phyloP scores from a whole-genome alignment of 2,329 filamentous ascomycete species.

The Ophiocordyceps camponoti-leonardi region DNA sequence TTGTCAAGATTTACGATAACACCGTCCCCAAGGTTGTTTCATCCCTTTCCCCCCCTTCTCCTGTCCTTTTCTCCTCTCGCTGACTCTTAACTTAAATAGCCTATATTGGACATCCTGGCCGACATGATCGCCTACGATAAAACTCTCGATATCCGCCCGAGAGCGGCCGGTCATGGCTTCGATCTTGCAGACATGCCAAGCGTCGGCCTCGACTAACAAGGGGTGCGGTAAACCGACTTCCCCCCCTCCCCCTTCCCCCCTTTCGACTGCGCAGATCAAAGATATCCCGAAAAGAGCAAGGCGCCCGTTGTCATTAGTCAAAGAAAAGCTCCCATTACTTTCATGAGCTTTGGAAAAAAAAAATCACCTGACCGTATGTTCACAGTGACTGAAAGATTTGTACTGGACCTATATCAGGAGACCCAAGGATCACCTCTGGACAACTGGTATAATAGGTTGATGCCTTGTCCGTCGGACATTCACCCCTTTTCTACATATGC shows the following conservation, averaged over 20 bases:
- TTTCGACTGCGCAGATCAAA: background rate
- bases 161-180: constrained; percentile 13
- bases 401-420: too few species aligned
- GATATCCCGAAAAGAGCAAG: background rate
- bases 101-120: constrained; percentile 86
- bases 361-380: too few species aligned
- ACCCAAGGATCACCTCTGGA: too few species aligned
- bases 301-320: too few species aligned
- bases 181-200: constrained; percentile 30
- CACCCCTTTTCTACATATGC: too few species aligned
- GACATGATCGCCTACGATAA: constrained; percentile 95
- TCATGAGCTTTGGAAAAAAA: too few species aligned
- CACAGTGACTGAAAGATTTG: too few species aligned
- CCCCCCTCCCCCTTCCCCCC: background rate
- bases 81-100: constrained; percentile 30
- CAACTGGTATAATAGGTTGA: too few species aligned
- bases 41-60: background rate
- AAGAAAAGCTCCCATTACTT: too few species aligned
- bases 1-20: constrained; percentile 97
- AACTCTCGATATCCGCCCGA: constrained; percentile 41
- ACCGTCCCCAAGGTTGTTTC: constrained; percentile 72
- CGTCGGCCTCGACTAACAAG: constrained; percentile 35
- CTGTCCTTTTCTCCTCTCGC: background rate
- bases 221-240: background rate
- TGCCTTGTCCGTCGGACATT: too few species aligned